Conservation (phyloP, 1,284 basidiomycete genomes). For the Tremellales sp. region DNA sequence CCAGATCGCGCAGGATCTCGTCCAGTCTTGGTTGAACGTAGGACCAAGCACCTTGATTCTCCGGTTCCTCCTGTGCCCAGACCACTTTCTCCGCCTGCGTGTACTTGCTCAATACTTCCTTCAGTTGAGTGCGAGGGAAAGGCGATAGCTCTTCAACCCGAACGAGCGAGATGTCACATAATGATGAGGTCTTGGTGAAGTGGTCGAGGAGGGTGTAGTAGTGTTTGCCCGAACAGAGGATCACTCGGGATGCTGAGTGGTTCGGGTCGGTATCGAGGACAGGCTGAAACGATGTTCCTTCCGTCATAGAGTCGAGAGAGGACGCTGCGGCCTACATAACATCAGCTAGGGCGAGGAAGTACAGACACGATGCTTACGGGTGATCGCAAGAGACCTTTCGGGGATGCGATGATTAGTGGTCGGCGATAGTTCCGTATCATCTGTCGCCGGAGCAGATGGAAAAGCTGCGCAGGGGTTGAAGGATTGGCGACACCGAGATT, state of each 20-base stretch:
- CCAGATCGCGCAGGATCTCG: slow-evolving; percentile 50
- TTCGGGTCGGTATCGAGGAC: slow-evolving; percentile 60
- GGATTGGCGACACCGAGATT: slow-evolving; percentile 82
- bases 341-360: too few relatives aligned
- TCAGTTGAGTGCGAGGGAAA: slow-evolving; percentile 67
- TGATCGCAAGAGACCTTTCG: slow-evolving; percentile 73
- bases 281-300: slow-evolving; percentile 64
- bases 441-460: slow-evolving; percentile 80
- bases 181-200: slow-evolving; percentile 51
- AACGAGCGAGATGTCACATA: slow-evolving; percentile 59
- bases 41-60: slow-evolving; percentile 74
- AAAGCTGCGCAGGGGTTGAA: slow-evolving; percentile 82
- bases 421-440: slow-evolving; percentile 78
- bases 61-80: slow-evolving; percentile 82
- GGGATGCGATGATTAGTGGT: slow-evolving; percentile 74
- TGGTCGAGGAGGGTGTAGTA: slow-evolving; percentile 79
- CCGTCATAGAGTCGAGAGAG: slow-evolving; percentile 60
- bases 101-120: slow-evolving; percentile 54
- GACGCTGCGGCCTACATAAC: slow-evolving; percentile 69
- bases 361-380: too few relatives aligned
- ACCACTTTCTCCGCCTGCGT: slow-evolving; percentile 44
- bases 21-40: slow-evolving; percentile 62
- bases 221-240: slow-evolving; percentile 67
- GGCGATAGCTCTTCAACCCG: slow-evolving; percentile 79
- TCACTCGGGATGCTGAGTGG: slow-evolving; percentile 31